Conservation (phyloP, 768 basidiomycete genomes). For the Trametes cingulata region DNA sequence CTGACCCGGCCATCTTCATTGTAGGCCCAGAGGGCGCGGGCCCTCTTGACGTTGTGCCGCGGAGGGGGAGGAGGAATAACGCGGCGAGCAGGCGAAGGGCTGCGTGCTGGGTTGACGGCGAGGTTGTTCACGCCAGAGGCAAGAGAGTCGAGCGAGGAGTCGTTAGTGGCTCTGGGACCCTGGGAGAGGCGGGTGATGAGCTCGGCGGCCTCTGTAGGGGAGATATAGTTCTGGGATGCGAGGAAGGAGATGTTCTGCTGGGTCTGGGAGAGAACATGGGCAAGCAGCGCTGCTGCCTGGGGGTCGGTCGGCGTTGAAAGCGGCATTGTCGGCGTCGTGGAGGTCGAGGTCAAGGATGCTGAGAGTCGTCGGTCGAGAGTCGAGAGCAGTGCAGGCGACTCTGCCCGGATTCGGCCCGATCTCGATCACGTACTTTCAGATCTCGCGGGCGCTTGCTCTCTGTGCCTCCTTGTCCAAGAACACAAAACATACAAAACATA, state of each 20-base stretch:
- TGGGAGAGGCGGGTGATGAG: conserved; percentile 42
- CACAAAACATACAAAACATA: not conserved
- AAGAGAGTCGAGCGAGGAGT: conserved; percentile 9
- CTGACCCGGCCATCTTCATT: conserved; percentile 57
- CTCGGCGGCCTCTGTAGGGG: conserved; percentile 39
- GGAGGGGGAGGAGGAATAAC: conserved; percentile 23
- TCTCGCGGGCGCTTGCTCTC: not conserved
- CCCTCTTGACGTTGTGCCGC: conserved; percentile 33
- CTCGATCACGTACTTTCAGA: not conserved
- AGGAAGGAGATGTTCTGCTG: conserved; percentile 49
- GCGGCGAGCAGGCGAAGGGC: conserved; percentile 21
- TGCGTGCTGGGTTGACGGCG: conserved; percentile 15
- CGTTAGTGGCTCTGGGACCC: conserved; percentile 10
- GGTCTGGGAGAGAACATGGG: conserved; percentile 53
- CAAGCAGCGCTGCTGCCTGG: conserved; percentile 48
- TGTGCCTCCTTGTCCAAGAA: not conserved
- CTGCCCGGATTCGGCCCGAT: not conserved
- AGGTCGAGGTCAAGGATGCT: not conserved
- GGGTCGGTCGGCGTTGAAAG: conserved; percentile 26
- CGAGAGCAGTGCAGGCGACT: not conserved
- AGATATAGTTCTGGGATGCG: conserved; percentile 42
- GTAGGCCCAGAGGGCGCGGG: conserved; percentile 66
- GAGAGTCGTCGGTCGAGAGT: not conserved
- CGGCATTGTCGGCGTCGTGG: conserved; percentile 9
- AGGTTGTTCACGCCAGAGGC: conserved; percentile 23